Evolutionary conservation across 2,329 filamentous ascomycete species (phyloP), one percentile per base, ranked within the genome.

Genomic region (Neonectria punicea): DNA sequence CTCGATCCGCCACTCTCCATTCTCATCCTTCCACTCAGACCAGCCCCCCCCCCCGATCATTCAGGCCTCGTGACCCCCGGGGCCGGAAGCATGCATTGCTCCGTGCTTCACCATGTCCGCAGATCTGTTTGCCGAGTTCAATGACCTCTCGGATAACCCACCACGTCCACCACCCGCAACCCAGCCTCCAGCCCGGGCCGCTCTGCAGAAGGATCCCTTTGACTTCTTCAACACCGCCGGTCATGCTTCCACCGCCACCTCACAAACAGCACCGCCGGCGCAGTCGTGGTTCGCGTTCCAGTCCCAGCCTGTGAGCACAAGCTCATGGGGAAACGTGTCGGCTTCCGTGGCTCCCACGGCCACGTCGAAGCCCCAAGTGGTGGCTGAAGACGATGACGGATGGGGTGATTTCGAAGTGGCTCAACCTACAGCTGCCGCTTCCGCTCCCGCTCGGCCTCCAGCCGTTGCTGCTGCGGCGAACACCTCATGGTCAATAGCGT

Each of bases 351-450:
- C 55, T 46, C 49, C 59, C 46, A 41, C 53, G 11, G 55, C 54
- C 39, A 25, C 53, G 25, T 43, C 67, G 32, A 66, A 67, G 59
- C 59, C 67, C 61, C 30, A 67, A 53, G 62, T 67, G 54, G 54
- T 73, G 39, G 73, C 66, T 22, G 79, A 81, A 6, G 86, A 89
- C 8, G 88, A 90, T 59, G 88, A 90, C 72, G 87, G 84, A 30
- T 92, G 90, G 86, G 90, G 90, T 1, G 89, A 91, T 60, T 92
- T 92, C 72, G 89, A 91, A 76, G 83, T 85, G 49, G 87, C 87
- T 16, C 78, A 83, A 41, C 75, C 80, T 1, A 62, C 72, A 4
- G 60, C 66, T 10, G 60, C 72, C 8, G 46, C 47, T 54, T 44
- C 62, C 62, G 36, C 39, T 43, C 39, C 39, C 39, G 36, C 36